Evolutionary conservation across 2,329 filamentous ascomycete species (phyloP), one percentile per base, ranked within the genome.

Genomic region (Aspergillus sojae): DNA sequence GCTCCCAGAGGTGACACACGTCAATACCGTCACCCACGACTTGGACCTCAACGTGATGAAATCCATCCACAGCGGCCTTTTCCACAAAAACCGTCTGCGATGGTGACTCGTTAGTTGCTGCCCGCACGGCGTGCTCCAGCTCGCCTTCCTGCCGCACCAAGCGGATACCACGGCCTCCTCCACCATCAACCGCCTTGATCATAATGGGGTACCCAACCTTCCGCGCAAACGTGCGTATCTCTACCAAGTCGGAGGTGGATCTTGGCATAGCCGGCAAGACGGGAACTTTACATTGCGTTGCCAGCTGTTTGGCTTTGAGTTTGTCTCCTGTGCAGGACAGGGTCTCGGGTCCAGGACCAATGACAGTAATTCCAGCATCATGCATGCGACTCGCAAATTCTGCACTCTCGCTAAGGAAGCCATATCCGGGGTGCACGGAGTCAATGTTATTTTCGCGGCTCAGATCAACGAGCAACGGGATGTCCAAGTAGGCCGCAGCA

Each of bases 181-280:
- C 87, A 1, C 86, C 86, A 71, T 88, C 87, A 4, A 88, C 84
- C n/a, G 87, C 87, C 69, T 89, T 89, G 52, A 89, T 77, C 84
- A 88, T 87, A 50, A 88, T 78, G 0, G 86, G 86, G 52, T 83
- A 84, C 1, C 84, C 84, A 16, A 81, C 77, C 26, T 75, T 55
- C 3, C 71, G 83, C 74, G 91, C 93, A 69, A 94, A 94, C 0
- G 60, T 50, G 4, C 74, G 71, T 5, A 86, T 80, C 5, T 81
- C 77, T 30, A 79, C 74, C 1, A 82, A 67, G 19, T 72, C 73
- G 10, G 73, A 76, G 0, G 83, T 85, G 0, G 84, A 78, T 0
- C 70, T 74, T 5, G 71, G 73, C 61, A 86, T 76, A 4, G 84
- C 84, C 30, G 81, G 80, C 23, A 85, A 72, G 0, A 86, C 80